Conservation (phyloP, 768 basidiomycete species). For the Glaciozyma antarctica region DNA sequence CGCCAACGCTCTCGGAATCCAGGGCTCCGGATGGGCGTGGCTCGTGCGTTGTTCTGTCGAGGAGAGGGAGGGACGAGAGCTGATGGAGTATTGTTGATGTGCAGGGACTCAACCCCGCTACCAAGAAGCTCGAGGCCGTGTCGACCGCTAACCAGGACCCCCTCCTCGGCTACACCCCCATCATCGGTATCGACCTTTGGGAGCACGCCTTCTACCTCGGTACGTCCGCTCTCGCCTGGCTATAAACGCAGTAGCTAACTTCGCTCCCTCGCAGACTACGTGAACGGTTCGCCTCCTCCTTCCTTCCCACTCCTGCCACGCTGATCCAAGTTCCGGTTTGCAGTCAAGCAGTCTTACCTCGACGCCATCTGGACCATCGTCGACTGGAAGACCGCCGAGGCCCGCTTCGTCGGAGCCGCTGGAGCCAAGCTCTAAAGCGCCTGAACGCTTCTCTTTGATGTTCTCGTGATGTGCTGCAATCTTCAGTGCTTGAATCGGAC, state of each 20-base stretch:
- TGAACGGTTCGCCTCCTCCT: slow-evolving; percentile 37
- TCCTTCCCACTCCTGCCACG: slow-evolving; percentile 1
- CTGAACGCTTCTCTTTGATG: no score
- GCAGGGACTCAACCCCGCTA: slow-evolving; percentile 15
- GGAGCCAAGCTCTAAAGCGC: neutral
- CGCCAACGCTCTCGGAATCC: slow-evolving; percentile 76
- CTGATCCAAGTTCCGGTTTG: neutral
- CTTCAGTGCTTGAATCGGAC: no score
- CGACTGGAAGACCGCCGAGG: slow-evolving; percentile 87
- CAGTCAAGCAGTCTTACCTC: slow-evolving; percentile 85
- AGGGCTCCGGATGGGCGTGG: slow-evolving; percentile 99
- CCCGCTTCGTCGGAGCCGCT: slow-evolving; percentile 12
- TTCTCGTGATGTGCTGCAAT: no score
- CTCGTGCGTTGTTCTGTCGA: slow-evolving; percentile 42
- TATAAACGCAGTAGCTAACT: neutral
- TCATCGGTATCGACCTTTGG: slow-evolving; percentile 97
- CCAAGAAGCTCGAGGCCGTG: slow-evolving; percentile 65
- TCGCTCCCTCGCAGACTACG: slow-evolving; percentile 25
- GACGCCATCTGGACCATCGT: slow-evolving; percentile 86
- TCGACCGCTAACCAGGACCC: slow-evolving; percentile 98
- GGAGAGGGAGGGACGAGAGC: no score
- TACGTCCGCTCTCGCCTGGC: slow-evolving; percentile 43
- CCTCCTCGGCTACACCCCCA: slow-evolving; percentile 64
- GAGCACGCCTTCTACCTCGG: slow-evolving; percentile 76
- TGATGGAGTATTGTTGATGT: no score